Conservation (phyloP, 2,329 filamentous ascomycete species). For the Emmonsia crescens region DNA sequence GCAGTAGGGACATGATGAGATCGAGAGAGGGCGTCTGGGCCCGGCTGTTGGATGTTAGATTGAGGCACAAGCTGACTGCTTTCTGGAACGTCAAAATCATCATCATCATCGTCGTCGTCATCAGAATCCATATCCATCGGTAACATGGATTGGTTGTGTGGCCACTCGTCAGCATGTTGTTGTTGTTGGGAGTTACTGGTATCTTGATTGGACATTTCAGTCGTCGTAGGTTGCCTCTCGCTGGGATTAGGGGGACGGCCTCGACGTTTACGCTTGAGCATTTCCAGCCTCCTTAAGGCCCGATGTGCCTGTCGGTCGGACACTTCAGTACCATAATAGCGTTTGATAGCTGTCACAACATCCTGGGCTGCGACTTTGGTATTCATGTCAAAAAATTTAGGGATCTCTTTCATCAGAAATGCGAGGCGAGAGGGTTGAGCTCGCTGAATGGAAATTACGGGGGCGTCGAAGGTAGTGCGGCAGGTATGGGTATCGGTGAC, state of each 20-base stretch:
- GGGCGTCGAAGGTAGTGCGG: conserved; percentile 20
- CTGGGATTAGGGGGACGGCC: background rate
- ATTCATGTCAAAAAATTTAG: conserved; percentile 31
- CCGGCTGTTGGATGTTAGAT: background rate
- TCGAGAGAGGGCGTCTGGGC: background rate
- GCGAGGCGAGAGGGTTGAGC: conserved; percentile 32
- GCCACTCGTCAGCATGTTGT: background rate
- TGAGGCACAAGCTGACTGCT: background rate
- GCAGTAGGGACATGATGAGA: background rate
- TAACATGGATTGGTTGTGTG: background rate
- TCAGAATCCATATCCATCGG: background rate
- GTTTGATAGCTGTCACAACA: conserved; percentile 31
- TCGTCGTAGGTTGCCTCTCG: background rate
- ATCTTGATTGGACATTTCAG: background rate
- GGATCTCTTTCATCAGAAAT: conserved; percentile 29
- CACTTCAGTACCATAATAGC: conserved; percentile 32
- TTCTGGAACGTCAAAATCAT: background rate
- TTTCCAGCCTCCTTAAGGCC: conserved; percentile 26
- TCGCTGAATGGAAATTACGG: conserved; percentile 25
- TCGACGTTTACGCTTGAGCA: conserved; percentile 15
- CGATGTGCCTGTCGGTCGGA: conserved; percentile 30
- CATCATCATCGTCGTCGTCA: background rate
- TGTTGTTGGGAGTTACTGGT: background rate
- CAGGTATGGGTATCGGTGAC: conserved; percentile 31
- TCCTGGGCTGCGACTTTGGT: conserved; percentile 27